Conservation (phyloP, 257 asterid species). For the Nicotiana benthamiana region DNA sequence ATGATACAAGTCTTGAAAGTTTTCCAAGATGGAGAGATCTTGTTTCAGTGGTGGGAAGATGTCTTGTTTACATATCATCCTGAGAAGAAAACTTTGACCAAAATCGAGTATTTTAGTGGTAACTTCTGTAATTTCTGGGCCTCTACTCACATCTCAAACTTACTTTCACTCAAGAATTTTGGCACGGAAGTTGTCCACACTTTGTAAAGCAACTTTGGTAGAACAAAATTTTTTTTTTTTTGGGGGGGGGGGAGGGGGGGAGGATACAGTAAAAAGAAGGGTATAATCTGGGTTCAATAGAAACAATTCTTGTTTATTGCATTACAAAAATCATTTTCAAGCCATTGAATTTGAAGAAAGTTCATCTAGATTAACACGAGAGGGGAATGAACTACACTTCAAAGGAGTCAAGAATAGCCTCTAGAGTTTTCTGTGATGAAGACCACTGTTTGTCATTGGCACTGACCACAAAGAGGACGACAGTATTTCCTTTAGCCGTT, state of each 20-base stretch:
- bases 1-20: conserved; percentile 4
- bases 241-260: not conserved
- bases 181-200: not conserved
- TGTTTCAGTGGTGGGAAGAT: conserved; percentile 5
- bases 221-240: too few relatives aligned
- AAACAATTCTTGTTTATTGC: not conserved
- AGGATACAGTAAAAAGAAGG: not conserved
- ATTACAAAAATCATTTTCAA: not conserved
- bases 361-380: not conserved
- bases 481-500: conserved; percentile 88
- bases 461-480: conserved; percentile 81
- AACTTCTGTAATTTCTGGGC: not conserved
- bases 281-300: not conserved
- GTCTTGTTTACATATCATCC: conserved; percentile 5
- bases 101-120: not conserved
- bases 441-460: conserved; percentile 91
- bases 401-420: conserved; percentile 80
- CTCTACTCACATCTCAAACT: not conserved
- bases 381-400: conserved; percentile 33
- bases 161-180: not conserved
- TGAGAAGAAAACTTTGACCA: not conserved
- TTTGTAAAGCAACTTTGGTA: not conserved
- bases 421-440: conserved; percentile 56
- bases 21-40: conserved; percentile 10
- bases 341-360: not conserved